Base-by-base conservation (phyloP, 2,329 filamentous ascomycete genomes). In the Talaromyces atroroseus region DNA sequence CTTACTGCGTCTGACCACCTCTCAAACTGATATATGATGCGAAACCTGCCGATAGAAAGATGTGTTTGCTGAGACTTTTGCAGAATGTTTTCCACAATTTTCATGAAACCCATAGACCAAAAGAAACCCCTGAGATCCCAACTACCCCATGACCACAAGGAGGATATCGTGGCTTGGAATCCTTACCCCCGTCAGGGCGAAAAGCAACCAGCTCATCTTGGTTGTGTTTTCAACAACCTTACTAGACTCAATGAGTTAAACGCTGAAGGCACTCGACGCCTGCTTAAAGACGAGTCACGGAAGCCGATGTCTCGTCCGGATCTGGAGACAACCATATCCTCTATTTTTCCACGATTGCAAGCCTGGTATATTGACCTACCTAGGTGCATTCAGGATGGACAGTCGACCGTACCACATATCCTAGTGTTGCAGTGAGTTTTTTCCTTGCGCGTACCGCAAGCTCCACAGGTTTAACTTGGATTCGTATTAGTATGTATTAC, bases 401-500 rank as follows among this genome's bases (percentile, higher is more conserved):
- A 50, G 44, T 40, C 49, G 34, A 57, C 42, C 29, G 51, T 46
- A 16, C 65, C 65, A 1, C 65, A 66, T 55, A 56, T 63, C 36
- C 36, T 66, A 16, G 62, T 56, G 42, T 47, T 66, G 32, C 64
- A 66, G 65, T 66, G 48, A 49, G 63, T 59, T 23, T n/a, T 5
- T 47, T 11, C 20, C 29, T 20, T 38, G 21, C 24, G 18, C 16
- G 21, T 10, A 8, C 24, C 4, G 24, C 8, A 16, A 23, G 18
- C 18, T 11, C 20, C 18, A 18, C 24, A 36, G 32, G 32, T 29
- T 7, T 38, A n/a, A 29, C 18, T 49, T n/a, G 26, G 5, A 8
- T 5, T 18, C 54, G 54, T 59, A 52, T 59, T 59, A 74, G 71
- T 46, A 70, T 74, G 60, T 68, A 73, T 45, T 71, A 72, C 45